These are phyloP conservation scores for Xylariaceae sp. DNA, from an alignment of 2,329 filamentous ascomycete species.

Conservation along the genomic window DNA sequence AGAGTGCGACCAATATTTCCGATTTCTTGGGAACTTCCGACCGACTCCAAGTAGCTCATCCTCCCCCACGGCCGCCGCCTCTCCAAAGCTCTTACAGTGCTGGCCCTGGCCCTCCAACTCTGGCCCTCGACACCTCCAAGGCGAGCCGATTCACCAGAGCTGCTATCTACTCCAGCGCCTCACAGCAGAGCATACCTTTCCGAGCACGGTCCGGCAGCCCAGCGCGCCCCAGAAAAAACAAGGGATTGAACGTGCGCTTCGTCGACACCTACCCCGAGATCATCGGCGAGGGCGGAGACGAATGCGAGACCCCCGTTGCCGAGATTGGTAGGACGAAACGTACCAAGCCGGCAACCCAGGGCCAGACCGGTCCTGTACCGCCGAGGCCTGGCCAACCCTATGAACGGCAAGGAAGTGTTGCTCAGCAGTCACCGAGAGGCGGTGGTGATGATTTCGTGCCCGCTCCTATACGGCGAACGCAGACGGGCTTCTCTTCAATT, in stretches of 20 bases:
- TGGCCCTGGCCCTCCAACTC: slow-evolving; percentile 33
- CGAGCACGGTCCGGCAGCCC: slow-evolving; percentile 40
- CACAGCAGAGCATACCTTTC: slow-evolving; percentile 40
- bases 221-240: slow-evolving; percentile 43
- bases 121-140: slow-evolving; percentile 49
- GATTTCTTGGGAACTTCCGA: slow-evolving; percentile 55
- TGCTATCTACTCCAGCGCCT: slow-evolving; percentile 38
- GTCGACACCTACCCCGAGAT: slow-evolving; percentile 66
- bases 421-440: slow-evolving; percentile 24
- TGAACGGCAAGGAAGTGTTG: slow-evolving; percentile 21
- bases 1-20: slow-evolving; percentile 48
- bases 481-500: slow-evolving; percentile 48
- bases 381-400: slow-evolving; percentile 27
- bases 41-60: slow-evolving; percentile 48
- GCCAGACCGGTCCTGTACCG: slow-evolving; percentile 30
- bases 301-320: slow-evolving; percentile 64
- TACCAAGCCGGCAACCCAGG: slow-evolving; percentile 32
- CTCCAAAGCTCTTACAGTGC: slow-evolving; percentile 14
- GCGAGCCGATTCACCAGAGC: slow-evolving; percentile 53
- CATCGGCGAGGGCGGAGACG: slow-evolving; percentile 89
- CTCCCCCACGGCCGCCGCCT: slow-evolving; percentile 37
- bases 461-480: slow-evolving; percentile 48
- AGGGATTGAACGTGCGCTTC: slow-evolving; percentile 71
- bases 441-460: slow-evolving; percentile 47
- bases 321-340: slow-evolving; percentile 62